Evolutionary conservation across 495 filamentous ascomycete genomes (phyloP), one percentile per base, ranked within the genome.

Genomic region (Penicillium manginii): DNA sequence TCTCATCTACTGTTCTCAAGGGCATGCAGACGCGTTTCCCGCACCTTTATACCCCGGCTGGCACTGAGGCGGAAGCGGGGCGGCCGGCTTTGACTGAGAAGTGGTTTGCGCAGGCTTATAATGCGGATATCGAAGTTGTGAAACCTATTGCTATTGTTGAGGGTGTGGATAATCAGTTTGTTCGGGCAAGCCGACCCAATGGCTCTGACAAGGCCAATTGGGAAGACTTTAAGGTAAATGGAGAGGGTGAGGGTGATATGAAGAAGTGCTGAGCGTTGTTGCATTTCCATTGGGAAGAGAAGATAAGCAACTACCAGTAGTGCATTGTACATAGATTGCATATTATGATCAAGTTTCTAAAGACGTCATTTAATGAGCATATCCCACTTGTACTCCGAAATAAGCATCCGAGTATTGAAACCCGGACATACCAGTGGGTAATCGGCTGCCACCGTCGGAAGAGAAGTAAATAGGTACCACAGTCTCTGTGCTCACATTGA

Each of bases 1-100:
- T 92, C 42, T 86, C 86, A 23, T 82, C 80, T 48, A 79, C 84
- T 21, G 88, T 89, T 23, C 68, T 91, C 65, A 78, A 73, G 58
- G 84, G 83, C 23, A 83, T 91, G 81, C 82, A 80, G 61, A 62
- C 70, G 35, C 66, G 74, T 0, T 79, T 75, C 64, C 77, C 77
- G 17, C 72, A 75, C 39, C 61, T 79, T 21, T 78, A 77, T 50
- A 37, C 26, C 10, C 18, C 61, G 11, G 57, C 70, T 11, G 68
- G 59, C 14, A 31, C 45, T 31, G 57, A 50, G 32, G 18, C 43
- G 15, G 52, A 47, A 0, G 59, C 62, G 31, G 69, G 55, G 3
- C 57, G 56, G 29, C 50, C 67, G 18, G 54, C 70, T 4, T 60
- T 76, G 51, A 76, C 73, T 6, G 77, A 79, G 63, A 67, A 61